These are phyloP conservation scores for Mimosa pudica DNA, from an alignment of 306 rosid species.

Conservation along the genomic window DNA sequence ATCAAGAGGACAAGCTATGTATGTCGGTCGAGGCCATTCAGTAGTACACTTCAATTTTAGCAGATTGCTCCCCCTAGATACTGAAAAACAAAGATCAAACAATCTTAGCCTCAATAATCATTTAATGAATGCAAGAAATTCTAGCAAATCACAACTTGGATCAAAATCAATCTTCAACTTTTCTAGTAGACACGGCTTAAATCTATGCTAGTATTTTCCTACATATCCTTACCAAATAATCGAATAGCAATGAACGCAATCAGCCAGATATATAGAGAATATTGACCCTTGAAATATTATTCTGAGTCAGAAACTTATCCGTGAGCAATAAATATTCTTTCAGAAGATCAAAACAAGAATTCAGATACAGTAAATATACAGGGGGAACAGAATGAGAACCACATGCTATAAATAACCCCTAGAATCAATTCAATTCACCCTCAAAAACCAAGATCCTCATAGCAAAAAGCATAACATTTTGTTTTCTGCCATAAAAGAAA, in stretches of 20 bases:
- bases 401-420: neutral
- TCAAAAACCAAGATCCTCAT: neutral
- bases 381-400: neutral
- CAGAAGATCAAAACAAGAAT: neutral
- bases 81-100: slow-evolving; percentile 36
- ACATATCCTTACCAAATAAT: neutral
- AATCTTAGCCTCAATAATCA: slow-evolving; percentile 18
- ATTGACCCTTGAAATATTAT: neutral
- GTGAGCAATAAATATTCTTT: neutral
- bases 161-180: neutral
- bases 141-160: neutral
- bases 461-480: neutral
- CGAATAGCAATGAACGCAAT: neutral
- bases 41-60: slow-evolving; percentile 27
- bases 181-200: neutral
- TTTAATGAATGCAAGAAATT: neutral
- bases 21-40: slow-evolving; percentile 26
- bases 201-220: neutral
- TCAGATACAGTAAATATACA: neutral
- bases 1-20: slow-evolving; percentile 22
- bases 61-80: neutral
- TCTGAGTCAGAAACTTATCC: neutral
- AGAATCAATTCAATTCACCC: slow-evolving; percentile 13
- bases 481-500: neutral
- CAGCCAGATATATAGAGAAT: neutral